phyloP scores from a whole-genome alignment of 768 basidiomycete genomes.

The Trametes punicea region DNA sequence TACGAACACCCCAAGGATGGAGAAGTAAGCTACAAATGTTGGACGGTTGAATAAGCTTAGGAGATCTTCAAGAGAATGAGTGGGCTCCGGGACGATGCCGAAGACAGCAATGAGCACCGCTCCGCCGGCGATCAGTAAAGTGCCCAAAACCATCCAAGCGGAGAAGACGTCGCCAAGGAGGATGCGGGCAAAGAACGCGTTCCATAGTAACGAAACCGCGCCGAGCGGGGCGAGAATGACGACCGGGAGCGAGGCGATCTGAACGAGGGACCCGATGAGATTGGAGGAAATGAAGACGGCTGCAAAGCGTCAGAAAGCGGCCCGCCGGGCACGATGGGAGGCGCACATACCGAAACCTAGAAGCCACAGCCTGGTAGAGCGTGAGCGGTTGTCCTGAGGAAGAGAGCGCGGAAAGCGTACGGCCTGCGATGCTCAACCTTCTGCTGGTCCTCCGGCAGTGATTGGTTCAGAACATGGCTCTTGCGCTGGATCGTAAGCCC shows the following conservation, averaged over 20 bases:
- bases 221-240: conserved; percentile 93
- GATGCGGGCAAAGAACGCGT: conserved; percentile 85
- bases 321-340: neutral
- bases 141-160: conserved; percentile 81
- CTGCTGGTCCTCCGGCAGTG: conserved; percentile 59
- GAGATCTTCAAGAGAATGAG: conserved; percentile 82
- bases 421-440: conserved; percentile 76
- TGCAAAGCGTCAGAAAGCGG: conserved; percentile 19
- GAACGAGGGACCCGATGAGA: conserved; percentile 82
- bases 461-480: conserved; percentile 83
- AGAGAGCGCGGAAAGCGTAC: conserved; percentile 40
- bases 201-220: conserved; percentile 90
- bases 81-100: conserved; percentile 87
- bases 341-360: conserved; percentile 61
- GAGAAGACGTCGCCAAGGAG: conserved; percentile 86
- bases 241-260: conserved; percentile 91
- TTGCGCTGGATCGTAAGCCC: conserved; percentile 93
- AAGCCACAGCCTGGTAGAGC: conserved; percentile 69
- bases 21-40: conserved; percentile 80
- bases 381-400: conserved; percentile 6
- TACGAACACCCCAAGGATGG: conserved; percentile 59
- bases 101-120: conserved; percentile 89
- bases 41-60: conserved; percentile 71
- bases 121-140: conserved; percentile 81
- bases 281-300: conserved; percentile 86